Conservation (phyloP, 2,329 filamentous ascomycete genomes). For the Cladophialophora yegresii region DNA sequence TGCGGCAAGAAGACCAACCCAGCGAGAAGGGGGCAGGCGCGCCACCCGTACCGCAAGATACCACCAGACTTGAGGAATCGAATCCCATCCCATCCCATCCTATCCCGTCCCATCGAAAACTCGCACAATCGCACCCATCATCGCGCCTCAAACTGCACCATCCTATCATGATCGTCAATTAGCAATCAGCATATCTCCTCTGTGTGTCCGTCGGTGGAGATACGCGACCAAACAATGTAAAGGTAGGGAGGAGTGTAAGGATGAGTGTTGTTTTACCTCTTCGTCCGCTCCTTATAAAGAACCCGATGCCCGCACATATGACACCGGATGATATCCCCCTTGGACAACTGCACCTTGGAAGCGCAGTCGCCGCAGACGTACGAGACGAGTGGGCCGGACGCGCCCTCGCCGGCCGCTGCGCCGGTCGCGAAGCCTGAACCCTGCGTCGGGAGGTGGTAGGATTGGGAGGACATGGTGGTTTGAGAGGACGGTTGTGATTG, state of each 20-base stretch:
- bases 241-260: too few species aligned
- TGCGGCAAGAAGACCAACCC: background rate
- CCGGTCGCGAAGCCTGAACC: constrained; percentile 43
- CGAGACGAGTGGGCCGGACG: constrained; percentile 59
- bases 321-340: constrained; percentile 80
- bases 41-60: too few species aligned
- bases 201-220: background rate
- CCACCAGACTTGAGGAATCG: too few species aligned
- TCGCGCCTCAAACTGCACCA: constrained; percentile 98
- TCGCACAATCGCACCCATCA: constrained; percentile 48
- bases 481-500: background rate
- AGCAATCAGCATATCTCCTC: constrained; percentile 14
- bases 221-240: too few species aligned
- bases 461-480: constrained; percentile 51
- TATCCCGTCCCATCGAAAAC: too few species aligned
- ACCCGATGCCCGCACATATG: constrained; percentile 93
- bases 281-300: constrained; percentile 96
- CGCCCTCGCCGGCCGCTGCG: constrained; percentile 44
- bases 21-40: too few species aligned
- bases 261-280: constrained; percentile 63
- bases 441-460: constrained; percentile 71
- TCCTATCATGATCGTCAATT: constrained; percentile 56
- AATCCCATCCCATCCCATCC: background rate
- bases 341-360: constrained; percentile 71
- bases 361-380: constrained; percentile 86